These are phyloP conservation scores for Aspergillus neoniger DNA, from an alignment of 2,329 filamentous ascomycete species.

Conservation along the genomic window DNA sequence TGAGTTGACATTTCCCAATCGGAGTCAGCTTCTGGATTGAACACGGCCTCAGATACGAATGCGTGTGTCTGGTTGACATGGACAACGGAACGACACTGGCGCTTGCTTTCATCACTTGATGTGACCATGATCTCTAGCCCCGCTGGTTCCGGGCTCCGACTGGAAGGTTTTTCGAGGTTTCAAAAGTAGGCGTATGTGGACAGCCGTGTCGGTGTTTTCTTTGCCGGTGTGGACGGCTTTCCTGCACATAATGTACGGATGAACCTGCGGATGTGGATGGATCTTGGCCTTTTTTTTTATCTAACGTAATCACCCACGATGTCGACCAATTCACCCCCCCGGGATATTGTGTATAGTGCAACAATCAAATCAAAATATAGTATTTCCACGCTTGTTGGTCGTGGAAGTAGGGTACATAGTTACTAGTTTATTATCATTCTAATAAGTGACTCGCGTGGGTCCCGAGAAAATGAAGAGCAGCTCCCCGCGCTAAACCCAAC, in stretches of 20 bases:
- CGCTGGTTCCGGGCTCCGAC: conserved; percentile 4
- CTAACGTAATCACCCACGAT: conserved; percentile 5
- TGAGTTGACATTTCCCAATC: neutral
- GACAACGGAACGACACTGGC: neutral
- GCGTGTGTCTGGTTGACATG: neutral
- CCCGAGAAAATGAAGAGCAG: too few species aligned
- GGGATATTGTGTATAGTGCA: conserved; percentile 6
- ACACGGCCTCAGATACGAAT: conserved; percentile 4
- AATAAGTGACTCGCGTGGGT: neutral
- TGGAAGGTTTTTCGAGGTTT: neutral
- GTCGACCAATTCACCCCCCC: neutral
- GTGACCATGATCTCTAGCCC: conserved; percentile 13
- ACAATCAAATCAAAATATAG: neutral
- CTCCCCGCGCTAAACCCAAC: neutral
- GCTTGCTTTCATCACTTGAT: conserved; percentile 7
- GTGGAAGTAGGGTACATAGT: neutral
- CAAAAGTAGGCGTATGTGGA: conserved; percentile 3
- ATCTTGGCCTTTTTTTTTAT: neutral
- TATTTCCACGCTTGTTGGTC: neutral
- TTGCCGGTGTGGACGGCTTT: neutral
- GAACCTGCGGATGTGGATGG: neutral
- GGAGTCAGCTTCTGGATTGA: conserved; percentile 2
- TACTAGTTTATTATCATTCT: too few species aligned
- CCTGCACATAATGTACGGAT: neutral
- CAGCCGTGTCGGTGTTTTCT: neutral